Percentiles rank a stretch among this genome's conserved stretches.
phyloP scores from a whole-genome alignment of 2,329 filamentous ascomycete genomes.

The Fusarium protoensiforme region DNA sequence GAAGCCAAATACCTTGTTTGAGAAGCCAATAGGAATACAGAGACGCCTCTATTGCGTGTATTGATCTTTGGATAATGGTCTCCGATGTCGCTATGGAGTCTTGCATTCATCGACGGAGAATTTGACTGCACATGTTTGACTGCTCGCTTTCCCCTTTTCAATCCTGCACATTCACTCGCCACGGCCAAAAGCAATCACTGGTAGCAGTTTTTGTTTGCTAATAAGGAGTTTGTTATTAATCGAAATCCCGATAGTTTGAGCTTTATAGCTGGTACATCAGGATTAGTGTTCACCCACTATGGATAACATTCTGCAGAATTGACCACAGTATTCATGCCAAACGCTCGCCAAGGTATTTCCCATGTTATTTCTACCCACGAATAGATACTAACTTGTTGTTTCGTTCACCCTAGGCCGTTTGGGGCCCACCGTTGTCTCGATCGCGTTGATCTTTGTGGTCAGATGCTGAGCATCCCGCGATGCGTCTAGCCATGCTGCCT shows the following conservation, averaged over 20 bases:
- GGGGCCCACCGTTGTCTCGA: constrained; percentile 49
- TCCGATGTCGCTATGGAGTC: background rate
- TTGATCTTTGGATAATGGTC: background rate
- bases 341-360: background rate
- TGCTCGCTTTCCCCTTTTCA: background rate
- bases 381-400: background rate
- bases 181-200: background rate
- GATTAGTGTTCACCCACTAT: background rate
- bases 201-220: background rate
- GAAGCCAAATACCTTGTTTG: background rate
- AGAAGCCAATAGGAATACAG: background rate
- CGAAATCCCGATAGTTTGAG: background rate
- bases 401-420: constrained; percentile 40
- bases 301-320: background rate
- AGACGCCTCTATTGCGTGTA: background rate
- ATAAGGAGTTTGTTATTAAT: background rate
- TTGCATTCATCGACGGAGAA: background rate
- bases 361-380: background rate
- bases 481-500: constrained; percentile 63
- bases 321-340: background rate
- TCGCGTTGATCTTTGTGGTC: constrained; percentile 48
- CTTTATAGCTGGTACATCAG: background rate
- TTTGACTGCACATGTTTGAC: background rate
- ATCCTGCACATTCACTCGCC: background rate
- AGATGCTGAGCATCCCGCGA: constrained; percentile 40